Evolutionary conservation across 1,284 basidiomycete species (phyloP).

Genomic region (Rhodotorula sp.): DNA sequence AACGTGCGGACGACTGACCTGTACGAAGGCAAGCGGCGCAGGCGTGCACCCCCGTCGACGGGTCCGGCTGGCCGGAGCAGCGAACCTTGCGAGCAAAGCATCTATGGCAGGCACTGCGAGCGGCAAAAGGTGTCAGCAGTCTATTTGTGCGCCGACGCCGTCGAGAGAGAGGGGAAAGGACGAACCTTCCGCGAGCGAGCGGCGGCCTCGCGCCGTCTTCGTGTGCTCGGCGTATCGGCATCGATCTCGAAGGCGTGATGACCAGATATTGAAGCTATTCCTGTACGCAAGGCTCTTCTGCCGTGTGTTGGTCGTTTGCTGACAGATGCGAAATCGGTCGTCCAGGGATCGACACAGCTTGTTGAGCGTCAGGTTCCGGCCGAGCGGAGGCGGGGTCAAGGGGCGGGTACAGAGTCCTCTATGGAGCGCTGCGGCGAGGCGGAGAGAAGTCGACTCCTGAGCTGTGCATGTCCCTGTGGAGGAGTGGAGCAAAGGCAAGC

Average conservation of each 20-base stretch:
- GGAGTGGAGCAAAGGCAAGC: too few species aligned
- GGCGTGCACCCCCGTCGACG: constrained; percentile 8
- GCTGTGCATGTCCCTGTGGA: too few species aligned
- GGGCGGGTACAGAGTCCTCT: too few species aligned
- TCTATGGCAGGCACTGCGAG: constrained; percentile 24
- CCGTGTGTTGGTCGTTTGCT: background rate
- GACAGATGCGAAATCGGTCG: background rate
- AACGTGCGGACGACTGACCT: background rate
- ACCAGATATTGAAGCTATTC: background rate
- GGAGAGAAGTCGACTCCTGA: too few species aligned
- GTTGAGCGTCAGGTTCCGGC: too few species aligned
- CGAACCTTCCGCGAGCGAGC: constrained; percentile 27
- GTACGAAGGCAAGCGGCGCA: constrained; percentile 24
- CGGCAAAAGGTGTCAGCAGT: background rate
- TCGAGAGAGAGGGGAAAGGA: background rate
- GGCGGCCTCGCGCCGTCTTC: constrained; percentile 22
- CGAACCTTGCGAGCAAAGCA: constrained; percentile 32
- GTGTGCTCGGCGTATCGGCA: constrained; percentile 27
- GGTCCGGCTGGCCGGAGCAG: constrained; percentile 24
- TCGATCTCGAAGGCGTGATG: background rate
- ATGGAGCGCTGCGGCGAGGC: too few species aligned
- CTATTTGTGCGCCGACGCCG: background rate
- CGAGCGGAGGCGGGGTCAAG: too few species aligned
- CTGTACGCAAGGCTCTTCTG: too few species aligned
- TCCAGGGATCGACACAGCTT: too few species aligned